Conservation (phyloP, 345 rosid genomes). For the Cardiospermum halicacabum region DNA sequence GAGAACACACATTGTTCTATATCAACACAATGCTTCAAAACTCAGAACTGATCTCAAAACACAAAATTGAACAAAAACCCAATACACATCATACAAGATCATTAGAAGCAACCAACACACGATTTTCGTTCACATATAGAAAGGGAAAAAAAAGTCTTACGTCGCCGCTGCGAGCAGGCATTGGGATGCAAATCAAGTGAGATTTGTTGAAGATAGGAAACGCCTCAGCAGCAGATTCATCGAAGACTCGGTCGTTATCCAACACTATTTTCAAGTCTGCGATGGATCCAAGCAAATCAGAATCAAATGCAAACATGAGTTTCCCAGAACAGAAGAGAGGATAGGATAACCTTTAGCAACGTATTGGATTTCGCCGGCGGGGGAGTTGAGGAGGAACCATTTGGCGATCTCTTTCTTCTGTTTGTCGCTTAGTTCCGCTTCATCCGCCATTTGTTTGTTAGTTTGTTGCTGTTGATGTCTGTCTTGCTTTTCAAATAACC, state of each 20-base stretch:
- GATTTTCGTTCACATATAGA: not conserved
- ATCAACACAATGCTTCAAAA: too few relatives aligned
- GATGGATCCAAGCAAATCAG: slow-evolving; percentile 12
- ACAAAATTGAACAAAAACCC: not conserved
- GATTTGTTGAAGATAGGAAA: slow-evolving; percentile 82
- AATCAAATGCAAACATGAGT: not conserved
- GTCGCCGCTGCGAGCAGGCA: slow-evolving; percentile 64
- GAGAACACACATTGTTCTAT: too few relatives aligned
- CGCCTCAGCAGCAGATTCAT: slow-evolving; percentile 78
- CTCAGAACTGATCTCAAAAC: too few relatives aligned
- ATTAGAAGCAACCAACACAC: not conserved
- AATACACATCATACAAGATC: not conserved
- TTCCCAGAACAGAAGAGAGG: not conserved
- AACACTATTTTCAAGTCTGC: slow-evolving; percentile 77
- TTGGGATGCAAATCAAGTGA: slow-evolving; percentile 84
- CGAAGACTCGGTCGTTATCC: slow-evolving; percentile 56
- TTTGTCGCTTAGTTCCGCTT: slow-evolving; percentile 50
- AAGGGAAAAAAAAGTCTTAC: slow-evolving; percentile 35
- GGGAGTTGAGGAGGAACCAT: slow-evolving; percentile 97
- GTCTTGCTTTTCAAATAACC: slow-evolving; percentile 11
- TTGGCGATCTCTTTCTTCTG: slow-evolving; percentile 97
- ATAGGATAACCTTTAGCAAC: slow-evolving; percentile 70
- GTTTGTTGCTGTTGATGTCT: not conserved
- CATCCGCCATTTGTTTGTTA: slow-evolving; percentile 41
- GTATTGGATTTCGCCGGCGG: slow-evolving; percentile 96